These are phyloP conservation scores for Coccomyxa sp. DNA, from an alignment of 139 green algal species.

Conservation along the genomic window DNA sequence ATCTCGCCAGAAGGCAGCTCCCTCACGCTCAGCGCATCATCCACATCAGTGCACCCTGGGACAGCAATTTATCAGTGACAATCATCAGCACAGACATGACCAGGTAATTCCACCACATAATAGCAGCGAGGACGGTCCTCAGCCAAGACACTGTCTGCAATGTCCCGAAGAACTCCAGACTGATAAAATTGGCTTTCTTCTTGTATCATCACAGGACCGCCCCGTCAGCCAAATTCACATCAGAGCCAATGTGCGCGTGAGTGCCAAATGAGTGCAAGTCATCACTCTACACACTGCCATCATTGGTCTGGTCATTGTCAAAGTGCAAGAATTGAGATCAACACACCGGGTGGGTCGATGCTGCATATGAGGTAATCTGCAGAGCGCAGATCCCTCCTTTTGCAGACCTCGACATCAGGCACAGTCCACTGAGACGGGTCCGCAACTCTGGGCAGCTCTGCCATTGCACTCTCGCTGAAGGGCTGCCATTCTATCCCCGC, in stretches of 20 bases:
- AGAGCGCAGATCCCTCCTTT: too few relatives aligned
- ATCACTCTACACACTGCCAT: too few relatives aligned
- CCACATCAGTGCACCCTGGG: conserved; percentile 54
- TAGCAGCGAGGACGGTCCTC: not conserved
- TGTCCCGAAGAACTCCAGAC: not conserved
- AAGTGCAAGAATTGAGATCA: too few relatives aligned
- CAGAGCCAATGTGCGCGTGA: too few relatives aligned
- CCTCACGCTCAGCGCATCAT: conserved; percentile 52
- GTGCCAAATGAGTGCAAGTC: too few relatives aligned
- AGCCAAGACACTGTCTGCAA: not conserved
- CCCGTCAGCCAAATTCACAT: too few relatives aligned
- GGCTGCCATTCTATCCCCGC: conserved; percentile 49
- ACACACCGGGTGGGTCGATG: too few relatives aligned
- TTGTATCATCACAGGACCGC: too few relatives aligned
- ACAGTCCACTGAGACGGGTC: conserved; percentile 23
- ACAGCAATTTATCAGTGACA: not conserved
- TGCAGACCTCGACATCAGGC: not conserved
- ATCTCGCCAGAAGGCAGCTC: conserved; percentile 21
- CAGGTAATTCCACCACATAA: not conserved
- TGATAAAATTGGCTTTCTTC: too few relatives aligned
- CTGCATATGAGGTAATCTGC: too few relatives aligned
- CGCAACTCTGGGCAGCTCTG: conserved; percentile 45
- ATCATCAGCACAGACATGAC: not conserved
- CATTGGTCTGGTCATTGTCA: too few relatives aligned
- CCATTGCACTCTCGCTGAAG: conserved; percentile 51